These are phyloP conservation scores for Flaveria ramosissima DNA, from an alignment of 129 eudicot genomes.

Conservation along the genomic window DNA sequence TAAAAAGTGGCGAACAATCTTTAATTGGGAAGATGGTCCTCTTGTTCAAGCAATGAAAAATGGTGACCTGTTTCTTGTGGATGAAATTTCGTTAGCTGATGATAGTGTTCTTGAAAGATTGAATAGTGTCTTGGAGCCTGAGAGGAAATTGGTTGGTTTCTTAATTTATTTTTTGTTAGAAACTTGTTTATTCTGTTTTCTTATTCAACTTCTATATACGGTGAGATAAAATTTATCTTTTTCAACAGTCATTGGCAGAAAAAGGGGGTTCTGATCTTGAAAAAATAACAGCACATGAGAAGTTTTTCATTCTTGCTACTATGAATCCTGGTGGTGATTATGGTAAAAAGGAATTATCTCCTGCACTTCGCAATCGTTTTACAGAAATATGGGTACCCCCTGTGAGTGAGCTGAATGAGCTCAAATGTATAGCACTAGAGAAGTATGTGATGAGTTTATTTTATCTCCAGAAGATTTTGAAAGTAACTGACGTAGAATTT, in stretches of 20 bases:
- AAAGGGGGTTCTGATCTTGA: constrained; percentile 87
- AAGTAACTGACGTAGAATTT: constrained; percentile 1
- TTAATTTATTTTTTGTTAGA: not conserved
- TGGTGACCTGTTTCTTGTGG: constrained; percentile 89
- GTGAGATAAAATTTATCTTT: not conserved
- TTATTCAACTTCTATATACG: not conserved
- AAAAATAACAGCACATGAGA: constrained; percentile 72
- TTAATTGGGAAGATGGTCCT: constrained; percentile 97
- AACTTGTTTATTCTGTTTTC: not conserved
- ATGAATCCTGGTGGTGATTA: constrained; percentile 99
- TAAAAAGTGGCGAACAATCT: constrained; percentile 80
- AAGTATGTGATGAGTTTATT: constrained; percentile 43
- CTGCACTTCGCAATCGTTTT: constrained; percentile 94
- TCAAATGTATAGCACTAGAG: constrained; percentile 64
- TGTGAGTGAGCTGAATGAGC: constrained; percentile 67
- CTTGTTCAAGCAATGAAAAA: constrained; percentile 92
- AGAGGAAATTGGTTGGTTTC: constrained; percentile 82
- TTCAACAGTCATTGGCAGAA: constrained; percentile 90
- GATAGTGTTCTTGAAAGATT: constrained; percentile 96
- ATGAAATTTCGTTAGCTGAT: constrained; percentile 96
- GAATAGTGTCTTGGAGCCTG: constrained; percentile 96
- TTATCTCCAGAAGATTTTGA: not conserved
- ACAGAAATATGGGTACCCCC: constrained; percentile 99
- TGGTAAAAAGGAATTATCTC: constrained; percentile 95
- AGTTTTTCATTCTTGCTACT: constrained; percentile 92